A percentile compares a stretch with the other conserved stretches of the same genome.
Evolutionary conservation across 768 basidiomycete genomes (phyloP).

Genomic region (Mrakia frigida): DNA sequence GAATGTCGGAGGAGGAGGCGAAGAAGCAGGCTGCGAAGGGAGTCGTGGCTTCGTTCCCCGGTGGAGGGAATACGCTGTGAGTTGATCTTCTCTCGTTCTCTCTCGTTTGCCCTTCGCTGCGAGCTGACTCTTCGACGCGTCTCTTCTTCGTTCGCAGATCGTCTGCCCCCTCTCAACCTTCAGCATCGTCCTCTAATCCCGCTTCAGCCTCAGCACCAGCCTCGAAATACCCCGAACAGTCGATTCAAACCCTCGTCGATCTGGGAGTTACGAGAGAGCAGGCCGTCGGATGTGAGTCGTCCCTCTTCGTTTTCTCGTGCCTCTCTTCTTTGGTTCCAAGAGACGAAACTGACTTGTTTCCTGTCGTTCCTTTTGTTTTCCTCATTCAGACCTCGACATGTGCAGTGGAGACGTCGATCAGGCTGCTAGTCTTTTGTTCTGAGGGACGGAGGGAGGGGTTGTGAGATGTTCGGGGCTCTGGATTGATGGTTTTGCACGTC

Average conservation of each 20-base stretch:
- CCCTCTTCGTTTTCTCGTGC: no score
- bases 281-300: background rate
- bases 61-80: slow-evolving; percentile 58
- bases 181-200: background rate
- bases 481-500: no score
- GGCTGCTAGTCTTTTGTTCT: slow-evolving; percentile 26
- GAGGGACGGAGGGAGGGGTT: no score
- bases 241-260: slow-evolving; percentile 15
- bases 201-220: background rate
- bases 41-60: slow-evolving; percentile 57
- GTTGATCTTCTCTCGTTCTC: background rate
- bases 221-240: background rate
- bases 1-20: slow-evolving; percentile 36
- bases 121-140: background rate
- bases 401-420: slow-evolving; percentile 21
- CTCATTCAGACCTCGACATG: background rate
- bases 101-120: no score
- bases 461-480: no score
- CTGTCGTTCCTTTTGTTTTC: no score
- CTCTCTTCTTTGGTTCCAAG: no score
- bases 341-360: no score
- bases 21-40: slow-evolving; percentile 1
- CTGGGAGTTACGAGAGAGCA: slow-evolving; percentile 16
- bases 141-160: background rate
- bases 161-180: background rate